Evolutionary conservation across 345 rosid species (phyloP).

Genomic region (Populus ilicifolia): DNA sequence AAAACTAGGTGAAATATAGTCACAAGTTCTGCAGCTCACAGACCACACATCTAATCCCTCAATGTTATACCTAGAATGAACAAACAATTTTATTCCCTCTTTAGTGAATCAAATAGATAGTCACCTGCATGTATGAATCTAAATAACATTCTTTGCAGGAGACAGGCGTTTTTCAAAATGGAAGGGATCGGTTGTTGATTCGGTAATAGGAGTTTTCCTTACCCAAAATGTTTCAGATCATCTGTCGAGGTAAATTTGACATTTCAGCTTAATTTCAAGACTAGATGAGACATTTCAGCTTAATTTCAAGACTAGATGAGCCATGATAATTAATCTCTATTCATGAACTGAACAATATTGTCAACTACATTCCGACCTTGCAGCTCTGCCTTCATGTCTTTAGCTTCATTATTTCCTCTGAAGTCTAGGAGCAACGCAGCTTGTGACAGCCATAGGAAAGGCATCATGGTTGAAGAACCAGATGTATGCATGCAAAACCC

Average conservation of each 20-base stretch:
- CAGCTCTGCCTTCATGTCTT: slow-evolving; percentile 96
- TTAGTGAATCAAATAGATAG: not conserved
- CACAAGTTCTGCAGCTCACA: not conserved
- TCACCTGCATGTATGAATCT: slow-evolving; percentile 2
- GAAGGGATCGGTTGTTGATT: slow-evolving; percentile 99
- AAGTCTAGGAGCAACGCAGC: slow-evolving; percentile 35
- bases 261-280: slow-evolving; percentile 7
- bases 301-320: not conserved
- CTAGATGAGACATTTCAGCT: slow-evolving; percentile 4
- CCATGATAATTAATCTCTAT: slow-evolving; percentile 8
- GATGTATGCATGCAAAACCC: slow-evolving; percentile 37
- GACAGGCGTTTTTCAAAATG: slow-evolving; percentile 94
- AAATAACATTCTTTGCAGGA: slow-evolving; percentile 45
- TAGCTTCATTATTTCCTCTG: slow-evolving; percentile 71
- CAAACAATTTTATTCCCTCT: not conserved
- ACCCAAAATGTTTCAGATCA: slow-evolving; percentile 97
- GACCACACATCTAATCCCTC: not conserved
- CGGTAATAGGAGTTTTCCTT: slow-evolving; percentile 91
- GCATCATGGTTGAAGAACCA: slow-evolving; percentile 55
- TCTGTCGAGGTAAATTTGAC: slow-evolving; percentile 70
- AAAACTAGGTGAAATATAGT: not conserved
- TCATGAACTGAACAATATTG: slow-evolving; percentile 13
- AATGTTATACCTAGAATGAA: not conserved
- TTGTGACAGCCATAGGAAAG: slow-evolving; percentile 24
- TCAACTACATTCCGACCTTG: slow-evolving; percentile 24